Evolutionary conservation across 352 stramenopile species (phyloP).

Genomic region (Aphanomyces cochlioides): DNA sequence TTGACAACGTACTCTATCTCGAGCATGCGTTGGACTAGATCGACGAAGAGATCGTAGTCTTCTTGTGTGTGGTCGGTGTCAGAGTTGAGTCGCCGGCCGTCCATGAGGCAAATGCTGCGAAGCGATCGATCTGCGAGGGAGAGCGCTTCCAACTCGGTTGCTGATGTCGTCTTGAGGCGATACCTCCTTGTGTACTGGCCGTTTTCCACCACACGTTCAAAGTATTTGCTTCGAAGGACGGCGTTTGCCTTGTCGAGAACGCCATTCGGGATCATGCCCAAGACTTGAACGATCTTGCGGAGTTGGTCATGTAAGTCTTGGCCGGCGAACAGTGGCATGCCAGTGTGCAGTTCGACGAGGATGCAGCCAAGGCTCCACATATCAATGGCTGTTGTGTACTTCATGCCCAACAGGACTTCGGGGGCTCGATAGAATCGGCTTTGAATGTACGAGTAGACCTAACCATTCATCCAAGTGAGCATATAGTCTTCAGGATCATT

Average conservation of each 20-base stretch:
- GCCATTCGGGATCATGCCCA: conserved; percentile 90
- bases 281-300: conserved; percentile 92
- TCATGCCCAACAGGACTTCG: conserved; percentile 81
- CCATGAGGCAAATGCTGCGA: conserved; percentile 39
- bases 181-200: conserved; percentile 34
- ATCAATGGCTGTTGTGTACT: conserved; percentile 81
- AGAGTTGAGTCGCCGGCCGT: conserved; percentile 36
- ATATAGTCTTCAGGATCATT: background rate
- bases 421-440: conserved; percentile 95
- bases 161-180: conserved; percentile 44
- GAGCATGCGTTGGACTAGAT: conserved; percentile 93
- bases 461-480: background rate
- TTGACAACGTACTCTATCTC: conserved; percentile 83
- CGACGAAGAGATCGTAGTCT: conserved; percentile 91
- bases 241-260: conserved; percentile 88
- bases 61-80: conserved; percentile 70
- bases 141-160: background rate
- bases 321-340: conserved; percentile 96
- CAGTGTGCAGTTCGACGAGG: conserved; percentile 97
- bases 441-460: conserved; percentile 98
- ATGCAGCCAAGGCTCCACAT: conserved; percentile 90
- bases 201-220: conserved; percentile 63
- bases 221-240: conserved; percentile 87
- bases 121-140: conserved; percentile 7
- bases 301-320: conserved; percentile 96